A percentile compares a stretch with the other conserved stretches of the same genome.
phyloP scores from a whole-genome alignment of 805 yeast species.

The Ogataea chonburiensis region DNA sequence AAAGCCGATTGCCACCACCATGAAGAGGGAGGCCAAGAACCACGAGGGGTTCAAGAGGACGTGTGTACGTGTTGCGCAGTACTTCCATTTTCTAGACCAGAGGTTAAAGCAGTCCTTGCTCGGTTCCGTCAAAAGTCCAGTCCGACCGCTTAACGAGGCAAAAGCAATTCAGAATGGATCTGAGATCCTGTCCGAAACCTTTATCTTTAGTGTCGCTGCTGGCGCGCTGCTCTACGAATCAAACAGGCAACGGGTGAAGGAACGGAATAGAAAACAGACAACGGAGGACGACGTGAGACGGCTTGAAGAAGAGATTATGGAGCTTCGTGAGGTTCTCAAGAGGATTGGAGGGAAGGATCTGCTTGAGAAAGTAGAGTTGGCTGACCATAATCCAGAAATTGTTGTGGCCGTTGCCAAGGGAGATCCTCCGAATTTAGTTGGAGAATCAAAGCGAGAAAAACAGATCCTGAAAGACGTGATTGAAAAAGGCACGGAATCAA shows the following conservation, averaged over 20 bases:
- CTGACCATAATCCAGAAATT: conserved; percentile 6
- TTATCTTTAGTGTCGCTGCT: conserved; percentile 81
- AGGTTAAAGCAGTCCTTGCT: conserved; percentile 57
- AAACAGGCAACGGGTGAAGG: conserved; percentile 64
- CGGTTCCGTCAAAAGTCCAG: conserved; percentile 51
- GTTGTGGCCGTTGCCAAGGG: conserved; percentile 11
- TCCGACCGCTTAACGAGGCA: conserved; percentile 78
- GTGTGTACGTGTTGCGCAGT: conserved; percentile 73
- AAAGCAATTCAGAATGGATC: conserved; percentile 85
- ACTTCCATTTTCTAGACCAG: conserved; percentile 64
- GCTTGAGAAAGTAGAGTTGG: conserved; percentile 1
- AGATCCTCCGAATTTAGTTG: conserved; percentile 8
- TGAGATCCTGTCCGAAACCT: conserved; percentile 69
- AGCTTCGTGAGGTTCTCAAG: conserved; percentile 47
- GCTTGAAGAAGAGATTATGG: conserved; percentile 68
- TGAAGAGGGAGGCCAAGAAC: conserved; percentile 74
- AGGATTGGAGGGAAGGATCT: conserved; percentile 34
- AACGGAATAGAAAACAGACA: conserved; percentile 55
- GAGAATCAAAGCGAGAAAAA: conserved; percentile 7
- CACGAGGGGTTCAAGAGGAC: conserved; percentile 59
- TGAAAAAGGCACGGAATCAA: background rate
- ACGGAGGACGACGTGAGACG: conserved; percentile 71
- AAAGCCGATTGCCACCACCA: conserved; percentile 70
- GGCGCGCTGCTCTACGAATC: conserved; percentile 71
- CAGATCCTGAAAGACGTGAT: conserved; percentile 3